A percentile compares a stretch with the other conserved stretches of the same genome.
Evolutionary conservation across 108 stramenopile species (phyloP).

Genomic region (Fragilaria crotonensis): DNA sequence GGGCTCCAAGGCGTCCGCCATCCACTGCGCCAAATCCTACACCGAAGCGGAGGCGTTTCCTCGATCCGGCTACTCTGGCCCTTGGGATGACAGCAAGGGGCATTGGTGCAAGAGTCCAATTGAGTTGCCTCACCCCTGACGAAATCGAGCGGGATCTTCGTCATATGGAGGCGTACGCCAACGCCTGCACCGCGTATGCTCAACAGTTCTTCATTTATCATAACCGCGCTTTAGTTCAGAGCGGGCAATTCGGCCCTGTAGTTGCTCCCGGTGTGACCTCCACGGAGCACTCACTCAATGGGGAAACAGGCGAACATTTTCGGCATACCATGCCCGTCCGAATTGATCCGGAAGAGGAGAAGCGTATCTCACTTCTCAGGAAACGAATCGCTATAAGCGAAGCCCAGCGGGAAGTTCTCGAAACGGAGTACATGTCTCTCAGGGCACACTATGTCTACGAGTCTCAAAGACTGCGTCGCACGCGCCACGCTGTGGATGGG

Average conservation of each 20-base stretch:
- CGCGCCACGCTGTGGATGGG: slow-evolving; percentile 30
- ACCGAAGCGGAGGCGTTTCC: slow-evolving; percentile 3
- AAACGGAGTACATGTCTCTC: slow-evolving; percentile 70
- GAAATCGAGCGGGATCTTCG: slow-evolving; percentile 74
- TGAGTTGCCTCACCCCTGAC: slow-evolving; percentile 27
- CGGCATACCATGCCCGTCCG: slow-evolving; percentile 51
- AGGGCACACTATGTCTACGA: slow-evolving; percentile 75
- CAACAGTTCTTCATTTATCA: slow-evolving; percentile 66
- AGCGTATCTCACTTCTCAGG: slow-evolving; percentile 56
- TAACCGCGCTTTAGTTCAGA: slow-evolving; percentile 39
- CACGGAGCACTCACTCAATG: neutral
- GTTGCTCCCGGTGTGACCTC: slow-evolving; percentile 13
- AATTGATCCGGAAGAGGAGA: slow-evolving; percentile 88
- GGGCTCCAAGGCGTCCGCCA: neutral
- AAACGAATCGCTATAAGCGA: slow-evolving; percentile 69
- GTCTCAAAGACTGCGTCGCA: slow-evolving; percentile 42
- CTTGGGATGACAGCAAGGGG: slow-evolving; percentile 69
- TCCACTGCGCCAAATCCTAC: neutral
- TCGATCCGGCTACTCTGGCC: slow-evolving; percentile 51
- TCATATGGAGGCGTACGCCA: slow-evolving; percentile 75
- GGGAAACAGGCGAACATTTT: slow-evolving; percentile 10
- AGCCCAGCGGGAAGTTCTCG: slow-evolving; percentile 63
- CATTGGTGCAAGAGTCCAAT: slow-evolving; percentile 38
- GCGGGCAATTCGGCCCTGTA: slow-evolving; percentile 37
- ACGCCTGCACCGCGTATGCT: slow-evolving; percentile 57